Percentiles rank a stretch among this genome's conserved stretches.
phyloP scores from a whole-genome alignment of 768 basidiomycete species.

The Stropharia rugosoannulata region DNA sequence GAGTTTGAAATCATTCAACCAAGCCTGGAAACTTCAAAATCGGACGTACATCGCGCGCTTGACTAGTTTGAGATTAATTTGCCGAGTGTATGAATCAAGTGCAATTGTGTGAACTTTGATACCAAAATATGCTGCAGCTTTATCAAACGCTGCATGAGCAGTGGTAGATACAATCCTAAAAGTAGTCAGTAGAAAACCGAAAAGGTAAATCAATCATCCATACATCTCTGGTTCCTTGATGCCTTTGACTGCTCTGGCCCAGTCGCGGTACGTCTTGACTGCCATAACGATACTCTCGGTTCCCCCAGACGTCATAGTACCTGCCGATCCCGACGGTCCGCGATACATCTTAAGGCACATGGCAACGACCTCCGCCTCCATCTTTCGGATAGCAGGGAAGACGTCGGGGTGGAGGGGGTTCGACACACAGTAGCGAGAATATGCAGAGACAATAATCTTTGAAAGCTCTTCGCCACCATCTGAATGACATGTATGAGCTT shows the following conservation, averaged over 20 bases:
- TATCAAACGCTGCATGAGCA: slow-evolving; percentile 95
- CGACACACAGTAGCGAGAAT: slow-evolving; percentile 78
- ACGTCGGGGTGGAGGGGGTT: slow-evolving; percentile 93
- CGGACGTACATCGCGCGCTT: slow-evolving; percentile 82
- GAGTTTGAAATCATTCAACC: not conserved
- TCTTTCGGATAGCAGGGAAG: slow-evolving; percentile 90
- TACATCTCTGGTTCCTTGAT: slow-evolving; percentile 94
- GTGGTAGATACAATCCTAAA: slow-evolving; percentile 77
- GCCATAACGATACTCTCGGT: slow-evolving; percentile 98
- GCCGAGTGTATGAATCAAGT: slow-evolving; percentile 72
- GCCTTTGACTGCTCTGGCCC: slow-evolving; percentile 83
- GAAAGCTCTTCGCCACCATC: slow-evolving; percentile 84
- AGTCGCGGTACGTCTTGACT: slow-evolving; percentile 91
- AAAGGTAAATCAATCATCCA: slow-evolving; percentile 19
- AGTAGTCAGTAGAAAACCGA: not conserved
- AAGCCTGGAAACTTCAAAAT: slow-evolving; percentile 1
- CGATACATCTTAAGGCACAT: slow-evolving; percentile 88
- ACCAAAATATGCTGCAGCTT: slow-evolving; percentile 83
- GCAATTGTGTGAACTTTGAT: slow-evolving; percentile 90
- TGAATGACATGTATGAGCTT: slow-evolving; percentile 24
- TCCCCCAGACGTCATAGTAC: slow-evolving; percentile 92
- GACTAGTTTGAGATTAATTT: slow-evolving; percentile 75
- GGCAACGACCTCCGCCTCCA: slow-evolving; percentile 94
- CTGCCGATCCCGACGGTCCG: slow-evolving; percentile 83
- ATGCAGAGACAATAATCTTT: slow-evolving; percentile 77